Percentiles rank a stretch among this genome's conserved stretches.
Conservation (phyloP, 495 filamentous ascomycete genomes). For the Penicillium arizonense region DNA sequence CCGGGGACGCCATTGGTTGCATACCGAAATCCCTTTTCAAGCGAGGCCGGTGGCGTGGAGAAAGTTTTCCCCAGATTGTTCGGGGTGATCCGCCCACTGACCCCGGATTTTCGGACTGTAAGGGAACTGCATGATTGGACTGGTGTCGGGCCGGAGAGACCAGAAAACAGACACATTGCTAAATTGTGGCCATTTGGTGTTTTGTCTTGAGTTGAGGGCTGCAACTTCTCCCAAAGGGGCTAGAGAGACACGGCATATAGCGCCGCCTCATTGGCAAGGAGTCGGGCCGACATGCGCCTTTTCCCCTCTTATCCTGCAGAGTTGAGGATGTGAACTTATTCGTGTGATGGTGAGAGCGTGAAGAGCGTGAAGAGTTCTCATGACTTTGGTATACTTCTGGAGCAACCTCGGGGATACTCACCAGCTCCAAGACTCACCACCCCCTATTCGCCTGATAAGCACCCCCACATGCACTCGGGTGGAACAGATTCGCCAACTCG, state of each 20-base stretch:
- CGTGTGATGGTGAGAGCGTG: no score
- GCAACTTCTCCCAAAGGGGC: background rate
- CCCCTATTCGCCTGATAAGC: background rate
- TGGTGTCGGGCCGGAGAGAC: constrained; percentile 1
- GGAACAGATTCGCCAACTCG: background rate
- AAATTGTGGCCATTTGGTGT: no score
- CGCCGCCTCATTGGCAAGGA: background rate
- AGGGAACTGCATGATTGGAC: background rate
- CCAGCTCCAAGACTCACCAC: background rate
- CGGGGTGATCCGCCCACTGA: background rate
- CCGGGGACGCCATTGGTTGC: constrained; percentile 3
- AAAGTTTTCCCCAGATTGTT: constrained; percentile 1
- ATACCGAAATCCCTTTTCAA: background rate
- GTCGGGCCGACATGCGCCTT: constrained; percentile 4
- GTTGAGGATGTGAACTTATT: no score
- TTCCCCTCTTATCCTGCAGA: background rate
- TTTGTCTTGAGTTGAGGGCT: background rate
- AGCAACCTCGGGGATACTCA: no score
- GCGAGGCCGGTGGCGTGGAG: background rate
- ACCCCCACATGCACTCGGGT: background rate
- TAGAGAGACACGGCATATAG: background rate
- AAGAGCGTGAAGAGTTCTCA: no score
- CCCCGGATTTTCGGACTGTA: constrained; percentile 5
- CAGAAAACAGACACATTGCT: background rate
- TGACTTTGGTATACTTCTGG: no score